Base-by-base conservation (phyloP, 1,284 basidiomycete genomes). In the Coniferiporia sulphurascens region DNA sequence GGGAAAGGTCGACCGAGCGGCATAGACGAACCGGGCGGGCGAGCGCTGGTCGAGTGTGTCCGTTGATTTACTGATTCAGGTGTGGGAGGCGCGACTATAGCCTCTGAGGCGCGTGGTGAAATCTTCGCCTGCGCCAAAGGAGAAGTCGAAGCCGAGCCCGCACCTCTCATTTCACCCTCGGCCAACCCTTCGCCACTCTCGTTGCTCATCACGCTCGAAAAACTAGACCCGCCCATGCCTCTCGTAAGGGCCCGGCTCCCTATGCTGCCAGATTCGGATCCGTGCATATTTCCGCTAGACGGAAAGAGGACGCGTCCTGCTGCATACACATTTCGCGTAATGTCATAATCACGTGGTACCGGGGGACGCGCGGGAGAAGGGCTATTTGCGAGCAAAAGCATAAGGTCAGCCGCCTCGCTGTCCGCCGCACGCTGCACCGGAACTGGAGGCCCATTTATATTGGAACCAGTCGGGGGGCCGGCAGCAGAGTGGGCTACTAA, bases 301-400 rank as follows among this genome's bases (percentile, higher is more conserved):
- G 80, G 75, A 70, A 90, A 89, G 45, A 90, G 75, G 17, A 90
- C 84, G 48, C 88, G 78, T 38, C 87, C 86, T 64, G 82, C 84
- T 22, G 79, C 73, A 50, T 79, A 77, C 56, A 85, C 73, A n/a
- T 76, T 76, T 22, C 75, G 72, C 64, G 75, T 78, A 8, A 76
- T 67, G 41, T 85, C 80, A 60, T 78, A 80, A 38, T 74, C 72
- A 48, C 72, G 73, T 43, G 74, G 78, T 7, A 71, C 69, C 22
- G 74, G 73, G 15, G 81, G 78, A 49, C 88, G 81, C n/a, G 78
- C 86, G 5, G 89, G 89, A 0, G 87, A 90, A 0, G 89, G 89
- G 2, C 87, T 90, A 6, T 89, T 90, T 45, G 89, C 89, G 52
- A 91, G 80, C 71, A 82, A 88, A 43, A 91, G 74, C 82, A 91